phyloP scores from a whole-genome alignment of 163 green algal genomes.

The Picocystis sp. region DNA sequence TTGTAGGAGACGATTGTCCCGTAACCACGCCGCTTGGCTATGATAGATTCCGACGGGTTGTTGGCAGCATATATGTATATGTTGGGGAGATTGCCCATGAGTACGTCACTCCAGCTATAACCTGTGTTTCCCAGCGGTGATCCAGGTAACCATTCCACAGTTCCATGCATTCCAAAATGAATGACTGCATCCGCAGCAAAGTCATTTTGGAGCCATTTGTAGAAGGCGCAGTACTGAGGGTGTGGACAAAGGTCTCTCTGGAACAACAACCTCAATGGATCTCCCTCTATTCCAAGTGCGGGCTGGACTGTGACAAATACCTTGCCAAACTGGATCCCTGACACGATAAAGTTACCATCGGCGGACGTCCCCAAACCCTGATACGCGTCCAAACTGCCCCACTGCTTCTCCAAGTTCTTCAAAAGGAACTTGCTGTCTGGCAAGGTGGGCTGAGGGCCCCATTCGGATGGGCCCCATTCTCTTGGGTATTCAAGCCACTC shows the following conservation, averaged over 20 bases:
- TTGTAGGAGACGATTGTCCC: slow-evolving; percentile 84
- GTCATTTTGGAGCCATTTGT: slow-evolving; percentile 72
- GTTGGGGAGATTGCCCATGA: slow-evolving; percentile 76
- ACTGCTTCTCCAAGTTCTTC: slow-evolving; percentile 62
- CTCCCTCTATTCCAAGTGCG: slow-evolving; percentile 81
- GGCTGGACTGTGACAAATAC: slow-evolving; percentile 91
- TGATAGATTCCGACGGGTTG: slow-evolving; percentile 86
- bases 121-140: slow-evolving; percentile 74
- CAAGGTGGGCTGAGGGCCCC: slow-evolving; percentile 79
- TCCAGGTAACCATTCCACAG: slow-evolving; percentile 82
- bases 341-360: slow-evolving; percentile 30
- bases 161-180: slow-evolving; percentile 97
- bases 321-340: slow-evolving; percentile 66
- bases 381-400: slow-evolving; percentile 65
- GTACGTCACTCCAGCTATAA: slow-evolving; percentile 53
- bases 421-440: slow-evolving; percentile 57
- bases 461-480: slow-evolving; percentile 71
- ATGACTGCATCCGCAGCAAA: slow-evolving; percentile 68
- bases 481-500: slow-evolving; percentile 35
- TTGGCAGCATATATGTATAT: slow-evolving; percentile 92
- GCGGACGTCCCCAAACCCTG: slow-evolving; percentile 30
- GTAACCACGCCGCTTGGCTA: slow-evolving; percentile 88
- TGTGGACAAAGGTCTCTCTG: slow-evolving; percentile 90
- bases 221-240: slow-evolving; percentile 72
- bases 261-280: slow-evolving; percentile 96